These are phyloP conservation scores for Blastobotrys robertii DNA, from an alignment of 805 yeast genomes.

Conservation along the genomic window DNA sequence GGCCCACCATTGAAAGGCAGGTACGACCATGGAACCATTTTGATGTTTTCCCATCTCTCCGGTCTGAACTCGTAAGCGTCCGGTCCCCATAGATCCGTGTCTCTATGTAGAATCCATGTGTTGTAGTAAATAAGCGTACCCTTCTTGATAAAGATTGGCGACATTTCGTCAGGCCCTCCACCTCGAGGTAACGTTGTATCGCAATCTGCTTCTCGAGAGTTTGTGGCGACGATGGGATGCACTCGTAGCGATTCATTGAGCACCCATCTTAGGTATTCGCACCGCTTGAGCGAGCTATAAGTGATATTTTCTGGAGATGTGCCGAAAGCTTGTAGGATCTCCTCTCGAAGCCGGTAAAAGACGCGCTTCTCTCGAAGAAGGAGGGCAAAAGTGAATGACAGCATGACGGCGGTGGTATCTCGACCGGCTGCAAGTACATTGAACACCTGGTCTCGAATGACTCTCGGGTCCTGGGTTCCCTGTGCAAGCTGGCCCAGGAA, in stretches of 20 bases:
- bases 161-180: constrained; percentile 34
- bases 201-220: constrained; percentile 36
- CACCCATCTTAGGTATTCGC: constrained; percentile 38
- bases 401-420: constrained; percentile 44
- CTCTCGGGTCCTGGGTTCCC: constrained; percentile 38
- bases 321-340: constrained; percentile 30
- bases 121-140: constrained; percentile 34
- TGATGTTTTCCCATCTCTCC: constrained; percentile 37
- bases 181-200: constrained; percentile 43
- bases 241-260: constrained; percentile 40
- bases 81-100: constrained; percentile 32
- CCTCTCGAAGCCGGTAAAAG: constrained; percentile 29
- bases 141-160: constrained; percentile 35
- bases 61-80: constrained; percentile 39
- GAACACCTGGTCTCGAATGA: constrained; percentile 42
- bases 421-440: constrained; percentile 45
- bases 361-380: constrained; percentile 32
- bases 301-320: constrained; percentile 22
- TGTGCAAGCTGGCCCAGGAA: constrained; percentile 40
- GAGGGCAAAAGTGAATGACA: constrained; percentile 38
- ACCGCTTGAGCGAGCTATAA: constrained; percentile 42
- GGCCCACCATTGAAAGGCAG: constrained; percentile 49
- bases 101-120: constrained; percentile 36
- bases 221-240: constrained; percentile 44
- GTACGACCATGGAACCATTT: constrained; percentile 37